Evolutionary conservation across 2,329 filamentous ascomycete species (phyloP), one percentile per base, ranked within the genome.

Genomic region (Reticulascus tulasneorum): DNA sequence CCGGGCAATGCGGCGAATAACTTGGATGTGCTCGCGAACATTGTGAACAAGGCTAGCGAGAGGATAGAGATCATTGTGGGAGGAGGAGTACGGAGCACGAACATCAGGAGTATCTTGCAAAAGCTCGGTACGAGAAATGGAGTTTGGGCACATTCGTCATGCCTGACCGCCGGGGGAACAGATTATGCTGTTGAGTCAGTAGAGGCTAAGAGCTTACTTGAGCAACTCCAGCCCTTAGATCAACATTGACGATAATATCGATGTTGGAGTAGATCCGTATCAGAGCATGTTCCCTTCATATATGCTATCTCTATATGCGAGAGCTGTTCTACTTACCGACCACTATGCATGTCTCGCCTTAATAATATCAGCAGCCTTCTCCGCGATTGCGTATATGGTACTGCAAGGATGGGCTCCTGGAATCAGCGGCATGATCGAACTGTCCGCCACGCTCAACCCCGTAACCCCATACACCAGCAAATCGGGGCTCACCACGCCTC

Each of bases 61-160:
- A 40, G 46, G 13, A 47, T 76, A 2, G 64, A 77, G 49, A 53
- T 78, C 29, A 62, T 78, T 11, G 58, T 74, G 5, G 73, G 73
- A 1, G 75, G 75, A 1, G 73, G 74, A 2, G 59, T 76, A 13
- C 59, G 71, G 27, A 60, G 55, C 27, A 38, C 37, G n/a, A 73
- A 71, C 37, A 50, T 68, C 7, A 22, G 15, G 7, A 33, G 38
- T 3, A 35, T 68, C 8, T 49, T 53, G 5, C 40, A 42, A 8
- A 45, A 36, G 5, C 41, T 70, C 16, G 46, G 43, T 21, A 40
- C 42, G 17, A 47, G 52, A 21, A 38, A 37, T 6, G 28, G 29
- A 23, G 49, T 66, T 5, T 71, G 63, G 61, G 58, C 74, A 28
- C 73, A 77, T 39, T 71, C 72, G 6, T 69, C 71, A 5, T 70